Base-by-base conservation (phyloP, 805 yeast genomes). In the Tetrapisispora namnaoensis region DNA sequence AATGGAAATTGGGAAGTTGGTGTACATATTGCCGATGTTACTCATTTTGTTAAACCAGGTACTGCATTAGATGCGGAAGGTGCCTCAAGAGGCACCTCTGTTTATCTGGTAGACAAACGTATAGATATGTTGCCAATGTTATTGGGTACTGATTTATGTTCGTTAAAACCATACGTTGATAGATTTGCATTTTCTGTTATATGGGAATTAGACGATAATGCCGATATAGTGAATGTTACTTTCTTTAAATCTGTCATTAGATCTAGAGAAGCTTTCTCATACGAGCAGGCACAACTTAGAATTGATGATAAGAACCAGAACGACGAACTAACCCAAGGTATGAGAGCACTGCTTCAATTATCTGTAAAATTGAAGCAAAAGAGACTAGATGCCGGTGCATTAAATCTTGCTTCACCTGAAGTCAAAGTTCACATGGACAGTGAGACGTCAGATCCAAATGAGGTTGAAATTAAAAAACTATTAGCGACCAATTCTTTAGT, bases 21-120 rank as follows among this genome's bases (percentile, higher is more conserved):
- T 61, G 99, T 93, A 30, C 99, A 93, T 63, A 93, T 93, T 71
- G 99, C 99, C 10, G 99, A 93, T 69, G 99, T 93, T 30, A 87
- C 98, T 1, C 95, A 93, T 69, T 93, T 93, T 62, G 99, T 93
- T 42, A 88, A 89, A 67, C 83, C 99, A 0, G 84, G 82, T 53
- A 88, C 96, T 3, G 82, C 98, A 0, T 73, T 93, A 51, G 99
- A 93, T 64, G 83, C 79, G 42, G 99, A 93, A 69, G 99, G 97
- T 67, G 95, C 98, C 0, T 77, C 95, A 1, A 80, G 99, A 69
- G 98, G 97, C 59, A 93, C 99, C 0, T 90, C 99, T 4, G 97
- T 93, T 2, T 93, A 93, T 68, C 73, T 93, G 49, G 99, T 93
- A 14, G 99, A 93, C 65, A 91, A 93, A 68, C 86, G 99, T 76